Evolutionary conservation across 2,329 filamentous ascomycete species (phyloP).

Genomic region (Fusarium continuum): DNA sequence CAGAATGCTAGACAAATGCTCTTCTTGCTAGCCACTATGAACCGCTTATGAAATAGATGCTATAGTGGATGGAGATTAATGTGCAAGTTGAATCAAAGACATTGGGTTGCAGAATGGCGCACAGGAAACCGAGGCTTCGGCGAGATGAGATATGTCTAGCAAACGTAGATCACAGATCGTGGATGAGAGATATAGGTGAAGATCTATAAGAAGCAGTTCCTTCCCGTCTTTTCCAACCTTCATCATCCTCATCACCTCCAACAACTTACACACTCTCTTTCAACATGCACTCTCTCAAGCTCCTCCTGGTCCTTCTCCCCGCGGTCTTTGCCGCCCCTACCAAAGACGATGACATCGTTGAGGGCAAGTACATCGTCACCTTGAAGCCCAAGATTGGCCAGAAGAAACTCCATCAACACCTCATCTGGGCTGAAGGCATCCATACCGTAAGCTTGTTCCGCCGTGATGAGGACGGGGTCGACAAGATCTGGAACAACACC

Average conservation of each 20-base stretch:
- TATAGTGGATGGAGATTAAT: conserved; percentile 16
- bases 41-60: no score
- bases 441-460: conserved; percentile 47
- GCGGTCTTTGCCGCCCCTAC: conserved; percentile 21
- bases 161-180: background rate
- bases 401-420: conserved; percentile 47
- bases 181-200: background rate
- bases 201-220: conserved; percentile 6
- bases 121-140: background rate
- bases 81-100: conserved; percentile 28
- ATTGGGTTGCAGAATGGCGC: conserved; percentile 21
- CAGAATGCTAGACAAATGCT: conserved; percentile 15
- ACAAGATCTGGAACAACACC: conserved; percentile 46
- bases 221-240: rapidly evolving
- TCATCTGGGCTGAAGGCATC: conserved; percentile 46
- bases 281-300: conserved; percentile 33
- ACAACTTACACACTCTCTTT: background rate
- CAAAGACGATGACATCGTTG: conserved; percentile 39
- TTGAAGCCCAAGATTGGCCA: conserved; percentile 50
- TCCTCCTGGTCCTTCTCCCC: conserved; percentile 34
- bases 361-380: conserved; percentile 58
- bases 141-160: background rate
- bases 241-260: background rate
- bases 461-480: conserved; percentile 47
- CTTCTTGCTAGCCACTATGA: background rate